Base-by-base conservation (phyloP, 345 rosid genomes). In the Hibiscus mutabilis region DNA sequence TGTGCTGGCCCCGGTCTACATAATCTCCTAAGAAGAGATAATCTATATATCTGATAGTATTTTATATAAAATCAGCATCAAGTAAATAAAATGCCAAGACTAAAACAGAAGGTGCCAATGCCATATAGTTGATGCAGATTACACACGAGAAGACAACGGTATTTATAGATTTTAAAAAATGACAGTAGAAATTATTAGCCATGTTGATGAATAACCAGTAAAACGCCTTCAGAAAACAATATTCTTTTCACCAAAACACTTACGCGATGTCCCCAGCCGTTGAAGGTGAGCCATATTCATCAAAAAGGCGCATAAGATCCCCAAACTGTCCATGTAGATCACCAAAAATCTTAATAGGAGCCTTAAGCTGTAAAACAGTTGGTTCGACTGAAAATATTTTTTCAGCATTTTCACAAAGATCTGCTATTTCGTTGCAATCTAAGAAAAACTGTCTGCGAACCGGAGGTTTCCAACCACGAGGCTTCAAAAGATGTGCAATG, bases 221-320 rank as follows among this genome's bases (percentile, higher is more conserved):
- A 63, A 63, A 12, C 37, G 46, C 49, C 67, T 51, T 37, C 11
- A 24, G 37, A 24, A 63, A 37, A 9, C 19, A 37, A 63, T 24
- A 35, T 9, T 37, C 18, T 16, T 68, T 67, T 9, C 42, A 35
- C 8, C 6, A 66, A 51, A 75, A 74, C 9, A 61, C 99, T 83
- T 89, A 95, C 99, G 97, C 91, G 68, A 95, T 95, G 83, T 95
- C 99, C 79, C 99, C 99, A 76, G 99, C 97, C 6, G 99, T 92
- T 63, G 99, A 95, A 75, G 99, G 99, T 60, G 99, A 75, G 59
- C 99, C 99, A 79, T 92, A 95, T 79, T 95, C 99, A 73, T 95
- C 99, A 82, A 95, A 95, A 71, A 95, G 96, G 72, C 98, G 97
- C 99, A 95, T 95, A 74, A 95, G 96, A 86, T 95, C 99, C 57